These are phyloP conservation scores for Setaria italica DNA, from an alignment of 202 grass and related monocot species.

Conservation along the genomic window DNA sequence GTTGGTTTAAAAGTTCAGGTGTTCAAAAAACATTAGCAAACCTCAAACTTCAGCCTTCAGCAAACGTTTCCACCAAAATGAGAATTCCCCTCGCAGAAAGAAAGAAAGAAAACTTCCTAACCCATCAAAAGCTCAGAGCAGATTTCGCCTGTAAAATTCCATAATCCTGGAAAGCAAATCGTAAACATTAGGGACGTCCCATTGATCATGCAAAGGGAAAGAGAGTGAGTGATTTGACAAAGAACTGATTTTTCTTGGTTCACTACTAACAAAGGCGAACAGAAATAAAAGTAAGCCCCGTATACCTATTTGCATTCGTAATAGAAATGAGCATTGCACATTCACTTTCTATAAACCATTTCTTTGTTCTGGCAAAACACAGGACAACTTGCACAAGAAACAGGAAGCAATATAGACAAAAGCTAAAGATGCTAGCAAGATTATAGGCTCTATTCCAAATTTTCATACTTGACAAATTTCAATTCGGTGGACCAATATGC, in stretches of 20 bases:
- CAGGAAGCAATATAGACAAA: background rate
- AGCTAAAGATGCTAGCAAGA: background rate
- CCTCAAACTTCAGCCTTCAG: background rate
- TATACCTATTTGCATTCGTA: background rate
- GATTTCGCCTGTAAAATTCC: background rate
- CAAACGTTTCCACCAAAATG: background rate
- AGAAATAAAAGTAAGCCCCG: background rate
- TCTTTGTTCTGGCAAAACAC: background rate
- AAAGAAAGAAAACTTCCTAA: background rate
- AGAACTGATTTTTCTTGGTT: background rate
- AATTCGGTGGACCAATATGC: background rate
- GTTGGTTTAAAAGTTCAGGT: background rate
- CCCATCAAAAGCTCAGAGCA: background rate
- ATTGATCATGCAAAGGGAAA: background rate
- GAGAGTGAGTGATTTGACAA: background rate
- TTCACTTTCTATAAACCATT: too few species aligned
- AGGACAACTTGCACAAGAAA: background rate
- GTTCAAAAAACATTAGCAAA: background rate
- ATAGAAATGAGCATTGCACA: too few species aligned
- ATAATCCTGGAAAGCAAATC: background rate
- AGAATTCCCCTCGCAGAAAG: background rate
- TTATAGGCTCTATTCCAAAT: background rate
- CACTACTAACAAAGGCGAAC: background rate
- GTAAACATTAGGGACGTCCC: background rate
- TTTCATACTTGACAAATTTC: background rate